Evolutionary conservation across 306 rosid genomes (phyloP).

Genomic region (Vigna hirtella): DNA sequence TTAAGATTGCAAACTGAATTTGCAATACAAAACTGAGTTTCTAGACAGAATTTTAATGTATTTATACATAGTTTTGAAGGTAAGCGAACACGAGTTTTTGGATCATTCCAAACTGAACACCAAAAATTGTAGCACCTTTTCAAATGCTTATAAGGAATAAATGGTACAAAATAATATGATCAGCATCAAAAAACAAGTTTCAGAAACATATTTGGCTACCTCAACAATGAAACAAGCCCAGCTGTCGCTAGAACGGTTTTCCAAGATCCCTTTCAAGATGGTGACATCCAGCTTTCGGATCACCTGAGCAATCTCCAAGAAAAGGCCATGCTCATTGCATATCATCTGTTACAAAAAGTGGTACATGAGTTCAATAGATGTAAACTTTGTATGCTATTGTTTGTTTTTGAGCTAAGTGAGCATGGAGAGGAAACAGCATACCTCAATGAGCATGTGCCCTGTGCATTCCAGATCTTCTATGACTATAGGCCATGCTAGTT

Average conservation of each 20-base stretch:
- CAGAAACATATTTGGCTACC: slow-evolving; percentile 51
- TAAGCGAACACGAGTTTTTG: no score
- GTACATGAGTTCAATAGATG: slow-evolving; percentile 11
- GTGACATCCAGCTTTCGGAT: slow-evolving; percentile 64
- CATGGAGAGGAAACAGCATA: slow-evolving; percentile 21
- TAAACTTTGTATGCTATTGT: not conserved
- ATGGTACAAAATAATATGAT: not conserved
- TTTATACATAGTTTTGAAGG: no score
- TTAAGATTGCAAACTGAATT: no score
- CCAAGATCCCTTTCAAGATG: slow-evolving; percentile 76
- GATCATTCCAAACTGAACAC: no score
- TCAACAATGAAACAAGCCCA: slow-evolving; percentile 88
- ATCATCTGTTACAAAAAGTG: slow-evolving; percentile 46
- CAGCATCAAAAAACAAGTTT: not conserved
- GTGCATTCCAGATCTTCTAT: slow-evolving; percentile 83
- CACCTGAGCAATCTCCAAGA: slow-evolving; percentile 83
- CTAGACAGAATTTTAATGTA: no score
- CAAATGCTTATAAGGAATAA: not conserved
- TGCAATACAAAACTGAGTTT: no score
- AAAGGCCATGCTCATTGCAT: slow-evolving; percentile 75
- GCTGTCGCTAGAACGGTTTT: slow-evolving; percentile 52
- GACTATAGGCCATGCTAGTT: slow-evolving; percentile 72
- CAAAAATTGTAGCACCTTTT: not conserved
- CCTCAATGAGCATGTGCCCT: slow-evolving; percentile 89
- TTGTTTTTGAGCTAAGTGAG: not conserved